Conservation (phyloP, 2,329 filamentous ascomycete genomes). For the Fusarium sp. region DNA sequence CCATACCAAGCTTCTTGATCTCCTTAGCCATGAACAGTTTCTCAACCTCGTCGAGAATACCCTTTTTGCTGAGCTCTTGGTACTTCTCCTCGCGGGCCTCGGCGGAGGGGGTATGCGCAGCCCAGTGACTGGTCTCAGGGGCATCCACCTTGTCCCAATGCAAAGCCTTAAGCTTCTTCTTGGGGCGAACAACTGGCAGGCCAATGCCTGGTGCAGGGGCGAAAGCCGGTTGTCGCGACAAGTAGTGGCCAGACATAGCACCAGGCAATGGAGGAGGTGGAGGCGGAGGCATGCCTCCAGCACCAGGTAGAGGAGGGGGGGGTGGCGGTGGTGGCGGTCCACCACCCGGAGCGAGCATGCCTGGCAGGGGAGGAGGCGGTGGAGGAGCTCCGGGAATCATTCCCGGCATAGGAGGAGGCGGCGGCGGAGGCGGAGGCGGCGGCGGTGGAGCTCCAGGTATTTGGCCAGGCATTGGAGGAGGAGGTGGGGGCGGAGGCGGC, state of each 20-base stretch:
- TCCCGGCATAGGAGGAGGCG: slow-evolving; percentile 63
- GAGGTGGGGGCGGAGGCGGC: slow-evolving; percentile 17
- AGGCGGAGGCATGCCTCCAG: slow-evolving; percentile 60
- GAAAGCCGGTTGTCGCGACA: slow-evolving; percentile 73
- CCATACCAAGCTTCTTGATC: slow-evolving; percentile 85
- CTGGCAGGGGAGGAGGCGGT: neutral
- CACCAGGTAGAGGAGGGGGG: slow-evolving; percentile 53
- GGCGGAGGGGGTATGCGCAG: slow-evolving; percentile 84
- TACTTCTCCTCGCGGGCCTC: slow-evolving; percentile 97
- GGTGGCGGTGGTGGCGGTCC: slow-evolving; percentile 39
- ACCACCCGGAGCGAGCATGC: slow-evolving; percentile 5
- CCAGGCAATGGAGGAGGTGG: slow-evolving; percentile 76
- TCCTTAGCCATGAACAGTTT: slow-evolving; percentile 98
- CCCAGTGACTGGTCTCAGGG: slow-evolving; percentile 93
- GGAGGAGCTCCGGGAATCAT: slow-evolving; percentile 50
- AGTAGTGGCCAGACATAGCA: slow-evolving; percentile 80
- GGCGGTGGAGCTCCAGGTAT: slow-evolving; percentile 62
- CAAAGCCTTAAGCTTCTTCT: slow-evolving; percentile 99
- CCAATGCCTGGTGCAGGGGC: slow-evolving; percentile 70
- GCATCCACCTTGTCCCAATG: slow-evolving; percentile 99
- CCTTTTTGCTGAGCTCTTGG: slow-evolving; percentile 90
- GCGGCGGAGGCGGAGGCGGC: slow-evolving; percentile 66
- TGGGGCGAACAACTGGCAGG: slow-evolving; percentile 86
- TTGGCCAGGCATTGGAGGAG: slow-evolving; percentile 61
- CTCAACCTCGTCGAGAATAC: slow-evolving; percentile 97